These are phyloP conservation scores for Macrocybe gigantea DNA, from an alignment of 768 basidiomycete species.

Conservation along the genomic window DNA sequence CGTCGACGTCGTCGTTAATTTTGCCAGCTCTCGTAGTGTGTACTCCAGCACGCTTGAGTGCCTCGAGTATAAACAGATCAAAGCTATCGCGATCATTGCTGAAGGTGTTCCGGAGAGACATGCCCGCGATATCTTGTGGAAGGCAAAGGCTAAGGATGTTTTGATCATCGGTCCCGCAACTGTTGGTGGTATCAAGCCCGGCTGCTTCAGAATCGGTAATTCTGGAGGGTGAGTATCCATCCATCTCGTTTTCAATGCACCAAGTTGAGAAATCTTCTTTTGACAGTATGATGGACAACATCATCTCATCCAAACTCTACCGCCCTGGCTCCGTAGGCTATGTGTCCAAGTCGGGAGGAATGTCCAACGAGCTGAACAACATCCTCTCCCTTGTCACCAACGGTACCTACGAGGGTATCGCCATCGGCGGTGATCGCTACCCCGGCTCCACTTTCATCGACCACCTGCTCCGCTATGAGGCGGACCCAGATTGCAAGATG, in stretches of 20 bases:
- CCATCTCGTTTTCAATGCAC: neutral
- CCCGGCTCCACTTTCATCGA: conserved; percentile 99
- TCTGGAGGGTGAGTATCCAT: conserved; percentile 73
- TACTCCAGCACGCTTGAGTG: conserved; percentile 94
- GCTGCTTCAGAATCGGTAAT: conserved; percentile 99
- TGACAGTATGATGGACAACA: conserved; percentile 98
- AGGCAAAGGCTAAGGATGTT: conserved; percentile 79
- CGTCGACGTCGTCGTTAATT: conserved; percentile 98
- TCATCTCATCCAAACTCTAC: conserved; percentile 98
- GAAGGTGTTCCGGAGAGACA: conserved; percentile 99
- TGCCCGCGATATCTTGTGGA: conserved; percentile 91
- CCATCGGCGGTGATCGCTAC: conserved; percentile 99
- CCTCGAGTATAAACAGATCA: conserved; percentile 53
- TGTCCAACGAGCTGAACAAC: conserved; percentile 99
- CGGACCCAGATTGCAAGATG: conserved; percentile 97
- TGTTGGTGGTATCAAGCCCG: conserved; percentile 99
- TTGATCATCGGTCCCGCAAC: conserved; percentile 95
- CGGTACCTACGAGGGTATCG: conserved; percentile 99
- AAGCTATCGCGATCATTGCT: conserved; percentile 85
- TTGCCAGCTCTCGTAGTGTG: conserved; percentile 89
- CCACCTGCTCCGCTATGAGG: conserved; percentile 95
- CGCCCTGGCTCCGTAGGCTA: conserved; percentile 96
- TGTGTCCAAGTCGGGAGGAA: conserved; percentile 99
- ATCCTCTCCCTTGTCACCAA: conserved; percentile 95
- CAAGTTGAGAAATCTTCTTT: conserved; percentile 5